Base-by-base conservation (phyloP, 306 rosid species). In the Carpinus viminea region DNA sequence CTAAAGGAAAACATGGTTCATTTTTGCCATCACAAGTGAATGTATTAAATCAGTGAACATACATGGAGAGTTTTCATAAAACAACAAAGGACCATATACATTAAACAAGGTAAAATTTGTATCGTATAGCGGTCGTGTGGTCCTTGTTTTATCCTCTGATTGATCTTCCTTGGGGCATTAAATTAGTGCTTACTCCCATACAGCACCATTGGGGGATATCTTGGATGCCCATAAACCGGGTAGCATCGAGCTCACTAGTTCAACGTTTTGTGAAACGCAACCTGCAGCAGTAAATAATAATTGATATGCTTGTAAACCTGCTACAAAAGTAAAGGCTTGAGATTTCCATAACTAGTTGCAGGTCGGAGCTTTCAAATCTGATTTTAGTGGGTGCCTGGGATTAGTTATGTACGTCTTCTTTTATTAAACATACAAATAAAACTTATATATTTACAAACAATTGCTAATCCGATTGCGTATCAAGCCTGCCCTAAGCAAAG, bases 251-350 rank as follows among this genome's bases (percentile, higher is more conserved):
- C 81, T 82, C 82, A 59, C 87, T 84, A 72, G 88, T 92, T 95
- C 71, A 95, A 84, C 54, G 94, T 75, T 87, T 90, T 95, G 87
- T 93, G 98, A 76, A 88, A 95, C 20, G 99, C 97, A 77, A 91
- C 97, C 99, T 95, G 93, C 84, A 89, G 61, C 45, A 75, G 46
- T 21, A 74, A 79, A 45, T 7, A 48, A 74, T 4, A 21, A 82
- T 52, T 3, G 8, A 57, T 56, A 76, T 21, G 74, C 51, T 34
- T 66, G n/a, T 28, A 51, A 21, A 21, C 16, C 45, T 9, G 64
- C 36, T 7, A 80, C 43, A 15, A n/a, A 68, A 65, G 20, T 9
- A 9, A 17, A 12, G 57, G 57, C n/a, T 52, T 52, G 41, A 12
- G 43, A 28, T 4, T 26, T 13, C 68, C 9, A 28, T 4, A 61